Base-by-base conservation (phyloP, 2,329 filamentous ascomycete species). In the Beauveria medogensis region DNA sequence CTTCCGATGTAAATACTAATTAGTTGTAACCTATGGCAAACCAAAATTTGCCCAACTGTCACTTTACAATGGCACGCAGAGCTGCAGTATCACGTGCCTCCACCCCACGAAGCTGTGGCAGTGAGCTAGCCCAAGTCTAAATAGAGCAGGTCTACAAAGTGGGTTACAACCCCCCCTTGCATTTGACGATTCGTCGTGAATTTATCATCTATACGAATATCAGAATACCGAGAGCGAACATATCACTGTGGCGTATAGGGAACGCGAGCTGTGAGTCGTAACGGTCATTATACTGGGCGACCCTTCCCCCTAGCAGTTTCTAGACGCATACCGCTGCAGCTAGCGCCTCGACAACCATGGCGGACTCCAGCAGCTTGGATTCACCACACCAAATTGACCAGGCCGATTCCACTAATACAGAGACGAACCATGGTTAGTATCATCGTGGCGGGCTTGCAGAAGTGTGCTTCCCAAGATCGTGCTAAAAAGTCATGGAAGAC, bases 401-500 rank as follows among this genome's bases (percentile, higher is more conserved):
- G n/a, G 8, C 46, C 20, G n/a, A 44, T 34, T 48, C 51, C 24
- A 24, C 24, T 14, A 26, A 55, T 37, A 30, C 52, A 34, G 59
- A 61, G 20, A 14, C 30, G 5, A 30, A 68, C 68, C 59, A 72
- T 72, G 64, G 75, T 67, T 34, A 75, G 47, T 37, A 20, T 22
- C 37, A 7, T 34, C 12, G 40, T 14, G 30, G 34, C 14, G n/a
- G 12, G n/a, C 30, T 37, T 20, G 12, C 5, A 40, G n/a, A 7
- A 20, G 18, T 18, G 24, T 18, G 20, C 4, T 41, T 10, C 10
- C 18, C 3, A 50, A 18, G 5, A n/a, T 40, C 5, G 5, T 16
- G 18, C 40, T 59, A 46, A 59, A 48, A 34, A 10, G 5, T 6
- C 3, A 14, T 48, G 72, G 72, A 71, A 74, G 81, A 82, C 63